Percentiles rank a stretch among this genome's conserved stretches.
Evolutionary conservation across 2,329 filamentous ascomycete genomes (phyloP).

Genomic region (Chalaropsis thielavioides): DNA sequence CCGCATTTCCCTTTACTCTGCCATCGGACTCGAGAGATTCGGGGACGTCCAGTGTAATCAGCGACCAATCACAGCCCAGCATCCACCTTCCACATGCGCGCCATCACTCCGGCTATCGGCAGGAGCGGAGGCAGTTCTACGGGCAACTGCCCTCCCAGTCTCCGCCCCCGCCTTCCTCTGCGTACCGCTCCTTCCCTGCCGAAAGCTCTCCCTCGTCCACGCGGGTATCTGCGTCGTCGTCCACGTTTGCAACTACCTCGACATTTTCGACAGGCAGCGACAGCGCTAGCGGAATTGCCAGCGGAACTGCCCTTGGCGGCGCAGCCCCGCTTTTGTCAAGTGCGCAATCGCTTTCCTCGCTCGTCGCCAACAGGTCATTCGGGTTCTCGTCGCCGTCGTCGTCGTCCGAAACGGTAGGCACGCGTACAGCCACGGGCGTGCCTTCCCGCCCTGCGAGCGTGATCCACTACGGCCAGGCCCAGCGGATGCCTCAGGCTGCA

Average conservation of each 20-base stretch:
- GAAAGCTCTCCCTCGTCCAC: neutral
- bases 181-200: neutral
- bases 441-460: conserved; percentile 9
- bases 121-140: neutral
- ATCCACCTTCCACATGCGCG: neutral
- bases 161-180: neutral
- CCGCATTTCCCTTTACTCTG: neutral
- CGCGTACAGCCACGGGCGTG: neutral
- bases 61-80: neutral
- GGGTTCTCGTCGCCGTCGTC: conserved; percentile 1
- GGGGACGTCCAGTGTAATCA: neutral
- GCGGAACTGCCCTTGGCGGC: neutral
- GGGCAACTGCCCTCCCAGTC: neutral
- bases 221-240: neutral
- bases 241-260: neutral
- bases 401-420: conserved; percentile 1
- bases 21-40: neutral
- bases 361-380: neutral
- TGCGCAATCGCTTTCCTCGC: conserved; percentile 8
- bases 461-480: neutral
- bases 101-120: neutral
- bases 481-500: neutral
- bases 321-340: neutral
- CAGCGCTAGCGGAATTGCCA: neutral
- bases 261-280: neutral